Evolutionary conservation across 2,329 filamentous ascomycete genomes (phyloP), one percentile per base, ranked within the genome.

Genomic region (Sporothrix globosa): DNA sequence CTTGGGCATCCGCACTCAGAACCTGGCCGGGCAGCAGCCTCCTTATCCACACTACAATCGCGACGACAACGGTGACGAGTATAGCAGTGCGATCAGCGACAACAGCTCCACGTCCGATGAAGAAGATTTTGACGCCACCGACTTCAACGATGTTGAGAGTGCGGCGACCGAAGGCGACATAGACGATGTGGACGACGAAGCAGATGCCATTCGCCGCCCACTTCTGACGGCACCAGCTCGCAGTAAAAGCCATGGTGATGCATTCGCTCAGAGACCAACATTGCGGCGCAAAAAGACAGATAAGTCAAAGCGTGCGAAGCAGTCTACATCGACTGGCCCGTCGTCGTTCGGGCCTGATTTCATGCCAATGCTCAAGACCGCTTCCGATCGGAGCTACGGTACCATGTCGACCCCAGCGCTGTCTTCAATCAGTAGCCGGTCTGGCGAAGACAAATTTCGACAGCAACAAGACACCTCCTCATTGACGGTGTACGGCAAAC

Each of bases 1-100:
- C 74, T 83, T 92, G 72, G 90, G 90, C 1, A 94, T 95, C 80
- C 89, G 90, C 73, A 93, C 92, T 3, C 91, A 93, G 73, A 88
- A 88, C 69, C 80, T 96, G 1, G 85, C 88, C 10, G 84, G 87
- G 70, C 86, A 88, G 30, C 85, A 91, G 19, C 27, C 46, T 1
- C 24, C 48, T 19, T 63, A 46, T 6, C 11, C 58, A 1, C 63
- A 21, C 13, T 82, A 92, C 4, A 82, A 83, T 19, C 14, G 54
- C 13, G 78, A 81, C 14, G 76, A 75, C 54, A 75, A 76, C 24
- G 75, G 74, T 68, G 74, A 75, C 13, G 74, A 76, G 27, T 74
- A 74, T 19, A 76, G 74, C 44, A 75, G 77, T 24, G 75, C 74
- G 67, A 75, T 76, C n/a, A 75, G 70, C 52, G 75, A 75, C 71